phyloP scores from a whole-genome alignment of 768 basidiomycete genomes.

The Termitomyces sp. region DNA sequence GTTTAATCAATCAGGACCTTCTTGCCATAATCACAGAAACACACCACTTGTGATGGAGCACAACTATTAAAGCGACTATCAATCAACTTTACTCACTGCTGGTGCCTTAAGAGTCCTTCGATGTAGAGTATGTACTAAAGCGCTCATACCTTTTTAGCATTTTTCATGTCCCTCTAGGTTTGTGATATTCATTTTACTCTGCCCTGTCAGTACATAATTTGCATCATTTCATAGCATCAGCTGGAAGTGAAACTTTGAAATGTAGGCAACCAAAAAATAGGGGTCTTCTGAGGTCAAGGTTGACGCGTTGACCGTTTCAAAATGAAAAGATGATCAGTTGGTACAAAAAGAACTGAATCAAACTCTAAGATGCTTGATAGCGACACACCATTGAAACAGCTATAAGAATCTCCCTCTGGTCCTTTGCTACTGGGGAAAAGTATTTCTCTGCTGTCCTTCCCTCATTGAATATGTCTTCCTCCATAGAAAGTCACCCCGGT shows the following conservation, averaged over 20 bases:
- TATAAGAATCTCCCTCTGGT: not conserved
- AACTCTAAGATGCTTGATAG: too few species aligned
- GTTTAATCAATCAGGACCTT: not conserved
- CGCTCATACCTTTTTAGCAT: not conserved
- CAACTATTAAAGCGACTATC: too few species aligned
- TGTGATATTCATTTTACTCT: not conserved
- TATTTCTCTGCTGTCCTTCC: not conserved
- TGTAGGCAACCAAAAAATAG: not conserved
- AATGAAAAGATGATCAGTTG: too few species aligned
- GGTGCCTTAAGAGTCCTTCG: too few species aligned
- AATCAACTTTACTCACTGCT: too few species aligned
- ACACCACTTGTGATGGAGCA: too few species aligned
- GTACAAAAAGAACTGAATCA: too few species aligned
- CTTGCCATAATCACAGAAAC: too few species aligned
- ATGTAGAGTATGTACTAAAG: not conserved
- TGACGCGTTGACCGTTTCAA: too few species aligned
- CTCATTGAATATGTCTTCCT: not conserved
- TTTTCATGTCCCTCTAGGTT: not conserved
- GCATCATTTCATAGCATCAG: not conserved
- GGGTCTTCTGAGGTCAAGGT: too few species aligned
- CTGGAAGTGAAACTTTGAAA: not conserved
- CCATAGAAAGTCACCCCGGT: not conserved
- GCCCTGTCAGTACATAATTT: not conserved
- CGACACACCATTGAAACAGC: not conserved
- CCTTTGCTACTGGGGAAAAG: not conserved